Base-by-base conservation (phyloP, 208 protist genomes). In the Trypanosoma brucei region DNA sequence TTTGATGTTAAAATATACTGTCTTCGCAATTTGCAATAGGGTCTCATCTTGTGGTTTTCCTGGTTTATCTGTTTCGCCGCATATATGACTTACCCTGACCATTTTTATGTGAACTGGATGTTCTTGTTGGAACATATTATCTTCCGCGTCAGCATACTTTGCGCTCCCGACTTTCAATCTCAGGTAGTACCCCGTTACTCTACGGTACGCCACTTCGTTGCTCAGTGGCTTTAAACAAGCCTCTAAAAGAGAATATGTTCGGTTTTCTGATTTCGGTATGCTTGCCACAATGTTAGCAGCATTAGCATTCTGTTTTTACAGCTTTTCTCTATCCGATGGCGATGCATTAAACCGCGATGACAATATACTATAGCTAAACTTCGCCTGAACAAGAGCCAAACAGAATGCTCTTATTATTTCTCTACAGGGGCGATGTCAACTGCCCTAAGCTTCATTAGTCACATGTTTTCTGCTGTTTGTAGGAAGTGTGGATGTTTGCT, bases 371-470 rank as follows among this genome's bases (percentile, higher is more conserved):
- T 54, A 71, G 30, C 34, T 37, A 8, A 62, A 1, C 34, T 59
- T 56, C 40, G 57, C 38, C 40, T 53, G 51, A 1, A 65, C 50
- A 14, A 39, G 45, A n/a, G 65, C 53, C 8, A 65, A 8, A 39
- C 58, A 58, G 37, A 53, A 62, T n/a, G 57, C 13, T 49, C 58
- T 1, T 30, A 45, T 13, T 6, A 35, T 51, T 37, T 65, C 44
- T 4, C n/a, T 71, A 35, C 2, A 36, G 8, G 57, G 65, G n/a
- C 58, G 45, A 51, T 42, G 3, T 38, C 37, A 31, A 51, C 30
- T 8, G 49, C 58, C 34, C 40, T 59, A 46, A 63, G 44, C 36
- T 64, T 54, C 57, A 71, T 7, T 30, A 65, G 38, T 1, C 51
- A 1, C 34, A 3, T 65, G 2, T 49, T 58, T 13, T 9, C 34